Evolutionary conservation across 169 alveolate genomes (phyloP).

Genomic region (Plasmodium cynomolgi): DNA sequence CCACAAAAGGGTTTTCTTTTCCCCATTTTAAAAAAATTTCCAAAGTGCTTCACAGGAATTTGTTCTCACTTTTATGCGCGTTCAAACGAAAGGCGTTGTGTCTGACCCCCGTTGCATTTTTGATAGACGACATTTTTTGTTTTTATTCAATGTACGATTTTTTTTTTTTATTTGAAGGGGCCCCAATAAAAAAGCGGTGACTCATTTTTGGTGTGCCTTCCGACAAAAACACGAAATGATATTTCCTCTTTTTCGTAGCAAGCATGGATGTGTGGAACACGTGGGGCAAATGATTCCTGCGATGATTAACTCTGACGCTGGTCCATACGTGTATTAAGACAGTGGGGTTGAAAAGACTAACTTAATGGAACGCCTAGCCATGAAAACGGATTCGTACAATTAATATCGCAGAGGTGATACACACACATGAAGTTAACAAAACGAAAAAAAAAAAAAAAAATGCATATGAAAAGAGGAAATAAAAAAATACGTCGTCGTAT

Average conservation of each 20-base stretch:
- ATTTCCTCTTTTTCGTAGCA: neutral
- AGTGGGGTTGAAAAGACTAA: neutral
- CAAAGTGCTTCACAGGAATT: neutral
- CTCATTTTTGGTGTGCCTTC: neutral
- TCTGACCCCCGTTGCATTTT: slow-evolving; percentile 55
- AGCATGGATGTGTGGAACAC: neutral
- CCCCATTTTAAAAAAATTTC: neutral
- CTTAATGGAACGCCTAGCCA: neutral
- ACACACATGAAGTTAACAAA: neutral
- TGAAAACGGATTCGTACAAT: neutral
- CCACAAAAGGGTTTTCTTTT: neutral
- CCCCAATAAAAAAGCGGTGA: neutral
- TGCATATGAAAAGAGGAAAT: neutral
- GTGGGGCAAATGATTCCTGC: neutral
- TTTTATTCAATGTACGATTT: neutral
- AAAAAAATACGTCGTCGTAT: neutral
- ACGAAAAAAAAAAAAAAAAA: neutral
- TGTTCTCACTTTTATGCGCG: slow-evolving; percentile 62
- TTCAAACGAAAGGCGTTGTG: slow-evolving; percentile 71
- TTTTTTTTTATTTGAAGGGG: neutral
- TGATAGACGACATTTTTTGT: slow-evolving; percentile 43
- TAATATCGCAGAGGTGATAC: neutral
- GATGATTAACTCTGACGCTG: neutral
- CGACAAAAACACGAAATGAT: neutral
- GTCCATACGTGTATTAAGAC: neutral